Conservation (phyloP, 441 rosid genomes). For the Mallotus japonicus region DNA sequence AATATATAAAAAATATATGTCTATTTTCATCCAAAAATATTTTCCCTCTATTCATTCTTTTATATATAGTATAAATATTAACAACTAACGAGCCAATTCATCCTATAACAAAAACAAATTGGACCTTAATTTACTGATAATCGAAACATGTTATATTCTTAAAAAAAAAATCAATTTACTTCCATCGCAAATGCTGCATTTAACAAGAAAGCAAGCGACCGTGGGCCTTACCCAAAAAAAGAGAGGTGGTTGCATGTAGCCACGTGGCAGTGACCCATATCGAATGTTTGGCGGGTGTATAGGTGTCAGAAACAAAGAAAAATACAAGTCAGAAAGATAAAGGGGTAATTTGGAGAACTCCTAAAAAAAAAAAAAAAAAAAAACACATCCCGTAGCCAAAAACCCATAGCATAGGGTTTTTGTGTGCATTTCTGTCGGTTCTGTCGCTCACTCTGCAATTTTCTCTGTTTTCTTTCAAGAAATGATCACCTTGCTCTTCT, state of each 20-base stretch:
- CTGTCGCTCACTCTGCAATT: not conserved
- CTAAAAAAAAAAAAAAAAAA: not conserved
- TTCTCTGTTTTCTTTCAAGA: not conserved
- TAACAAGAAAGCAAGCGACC: too few species aligned
- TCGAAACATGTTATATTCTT: too few species aligned
- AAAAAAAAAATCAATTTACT: too few species aligned
- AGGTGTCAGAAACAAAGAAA: conserved; percentile 5
- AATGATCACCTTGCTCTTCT: not conserved
- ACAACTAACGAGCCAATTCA: too few species aligned
- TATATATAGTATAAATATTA: too few species aligned
- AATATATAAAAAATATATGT: too few species aligned
- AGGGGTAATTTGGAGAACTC: conserved; percentile 36
- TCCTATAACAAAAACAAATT: too few species aligned
- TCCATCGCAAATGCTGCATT: too few species aligned
- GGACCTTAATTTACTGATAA: too few species aligned
- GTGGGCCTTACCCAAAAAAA: not conserved
- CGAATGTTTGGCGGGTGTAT: conserved; percentile 43
- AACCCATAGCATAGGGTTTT: not conserved
- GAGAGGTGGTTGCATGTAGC: conserved; percentile 26
- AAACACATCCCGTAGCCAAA: too few species aligned
- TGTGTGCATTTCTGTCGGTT: conserved; percentile 3
- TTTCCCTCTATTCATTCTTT: too few species aligned
- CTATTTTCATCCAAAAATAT: too few species aligned
- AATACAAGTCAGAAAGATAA: not conserved
- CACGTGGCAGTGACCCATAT: conserved; percentile 34